Percentiles rank a stretch among this genome's conserved stretches.
Evolutionary conservation across 768 basidiomycete species (phyloP).

Genomic region (Trametes cingulata): DNA sequence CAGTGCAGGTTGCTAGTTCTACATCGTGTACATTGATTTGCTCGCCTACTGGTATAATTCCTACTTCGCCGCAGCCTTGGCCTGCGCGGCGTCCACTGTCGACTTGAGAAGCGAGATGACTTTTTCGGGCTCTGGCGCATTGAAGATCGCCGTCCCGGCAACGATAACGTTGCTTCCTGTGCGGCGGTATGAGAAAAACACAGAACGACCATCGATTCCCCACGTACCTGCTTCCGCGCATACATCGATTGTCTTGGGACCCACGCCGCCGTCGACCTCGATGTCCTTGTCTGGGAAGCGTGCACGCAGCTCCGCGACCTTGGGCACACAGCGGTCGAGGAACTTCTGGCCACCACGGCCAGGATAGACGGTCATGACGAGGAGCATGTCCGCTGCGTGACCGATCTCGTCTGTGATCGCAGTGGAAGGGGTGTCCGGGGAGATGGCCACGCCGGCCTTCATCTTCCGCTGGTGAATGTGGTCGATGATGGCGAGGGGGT

Average conservation of each 20-base stretch:
- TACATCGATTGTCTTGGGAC: constrained; percentile 80
- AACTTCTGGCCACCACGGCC: constrained; percentile 98
- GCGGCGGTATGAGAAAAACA: neutral
- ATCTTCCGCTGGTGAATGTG: constrained; percentile 82
- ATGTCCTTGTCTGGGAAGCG: constrained; percentile 95
- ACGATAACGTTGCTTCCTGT: constrained; percentile 97
- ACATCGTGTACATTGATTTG: constrained; percentile 2
- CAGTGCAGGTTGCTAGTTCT: constrained; percentile 15
- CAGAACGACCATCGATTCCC: constrained; percentile 9
- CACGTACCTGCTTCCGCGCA: constrained; percentile 86
- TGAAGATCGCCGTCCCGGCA: constrained; percentile 95
- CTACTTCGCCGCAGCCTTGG: constrained; percentile 35
- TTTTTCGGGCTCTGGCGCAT: constrained; percentile 70
- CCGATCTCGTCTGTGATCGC: constrained; percentile 87
- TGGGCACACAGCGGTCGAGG: constrained; percentile 86
- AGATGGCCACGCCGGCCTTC: constrained; percentile 96
- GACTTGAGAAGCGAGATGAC: constrained; percentile 76
- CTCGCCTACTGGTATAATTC: constrained; percentile 1
- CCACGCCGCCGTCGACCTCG: constrained; percentile 98
- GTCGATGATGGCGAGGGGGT: constrained; percentile 75
- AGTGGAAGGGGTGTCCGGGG: constrained; percentile 88
- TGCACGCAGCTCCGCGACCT: constrained; percentile 85
- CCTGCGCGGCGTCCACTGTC: constrained; percentile 68
- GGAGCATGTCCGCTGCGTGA: constrained; percentile 86
- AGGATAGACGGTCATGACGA: constrained; percentile 98